Conservation (phyloP, 1,284 basidiomycete genomes). For the Coniferiporia weirii region DNA sequence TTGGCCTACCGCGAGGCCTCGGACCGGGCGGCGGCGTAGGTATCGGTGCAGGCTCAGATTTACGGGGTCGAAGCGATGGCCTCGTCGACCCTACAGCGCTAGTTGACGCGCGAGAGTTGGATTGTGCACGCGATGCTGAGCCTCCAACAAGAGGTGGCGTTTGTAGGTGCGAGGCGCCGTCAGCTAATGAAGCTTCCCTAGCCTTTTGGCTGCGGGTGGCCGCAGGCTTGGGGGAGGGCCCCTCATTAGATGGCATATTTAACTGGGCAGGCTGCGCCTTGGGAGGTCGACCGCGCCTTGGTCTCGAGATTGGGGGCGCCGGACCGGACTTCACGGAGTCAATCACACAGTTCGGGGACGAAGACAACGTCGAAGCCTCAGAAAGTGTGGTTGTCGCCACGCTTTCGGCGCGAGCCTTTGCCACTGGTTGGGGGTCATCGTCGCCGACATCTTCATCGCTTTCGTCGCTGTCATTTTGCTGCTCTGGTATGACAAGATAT, state of each 20-base stretch:
- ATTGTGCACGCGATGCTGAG: background rate
- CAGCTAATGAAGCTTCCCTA: conserved; percentile 26
- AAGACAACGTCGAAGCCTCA: background rate
- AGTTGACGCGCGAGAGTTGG: background rate
- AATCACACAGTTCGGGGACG: background rate
- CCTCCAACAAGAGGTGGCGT: conserved; percentile 26
- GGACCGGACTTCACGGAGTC: background rate
- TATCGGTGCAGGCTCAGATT: background rate
- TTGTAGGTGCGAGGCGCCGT: conserved; percentile 5
- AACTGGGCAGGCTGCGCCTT: conserved; percentile 15
- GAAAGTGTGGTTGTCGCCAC: background rate
- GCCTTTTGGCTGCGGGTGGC: conserved; percentile 57
- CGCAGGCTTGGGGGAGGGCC: conserved; percentile 33
- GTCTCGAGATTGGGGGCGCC: background rate
- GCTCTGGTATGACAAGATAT: conserved; percentile 57
- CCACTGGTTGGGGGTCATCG: conserved; percentile 42
- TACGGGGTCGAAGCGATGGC: conserved; percentile 1
- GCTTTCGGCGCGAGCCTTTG: conserved; percentile 8
- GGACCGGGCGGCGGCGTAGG: background rate
- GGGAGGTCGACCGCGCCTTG: conserved; percentile 6
- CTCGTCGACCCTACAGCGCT: background rate
- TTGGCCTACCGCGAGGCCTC: conserved; percentile 13
- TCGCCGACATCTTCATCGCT: conserved; percentile 42
- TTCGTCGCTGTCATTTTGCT: conserved; percentile 48
- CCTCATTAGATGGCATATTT: conserved; percentile 23